phyloP scores from a whole-genome alignment of 2,329 filamentous ascomycete species.

The Ambrosiella cleistominuta region DNA sequence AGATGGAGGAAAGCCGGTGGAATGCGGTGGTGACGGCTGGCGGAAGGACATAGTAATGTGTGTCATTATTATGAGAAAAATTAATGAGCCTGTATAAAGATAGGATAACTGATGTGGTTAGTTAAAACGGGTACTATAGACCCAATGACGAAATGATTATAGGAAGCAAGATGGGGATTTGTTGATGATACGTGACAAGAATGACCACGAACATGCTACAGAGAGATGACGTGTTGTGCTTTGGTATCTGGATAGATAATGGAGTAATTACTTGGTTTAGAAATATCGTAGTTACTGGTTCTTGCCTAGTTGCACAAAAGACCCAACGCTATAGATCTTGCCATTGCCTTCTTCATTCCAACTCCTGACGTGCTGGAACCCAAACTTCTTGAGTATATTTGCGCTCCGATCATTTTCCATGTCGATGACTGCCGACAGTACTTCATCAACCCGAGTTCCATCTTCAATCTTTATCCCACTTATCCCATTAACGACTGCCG shows the following conservation, averaged over 20 bases:
- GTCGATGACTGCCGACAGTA: conserved; percentile 30
- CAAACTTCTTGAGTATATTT: conserved; percentile 37
- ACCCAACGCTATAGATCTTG: conserved; percentile 4
- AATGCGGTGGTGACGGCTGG: neutral
- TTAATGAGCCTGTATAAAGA: neutral
- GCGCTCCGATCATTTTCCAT: conserved; percentile 34
- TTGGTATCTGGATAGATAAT: neutral
- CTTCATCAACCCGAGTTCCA: conserved; percentile 21
- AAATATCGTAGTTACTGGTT: neutral
- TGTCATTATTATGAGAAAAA: neutral
- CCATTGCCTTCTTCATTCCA: conserved; percentile 20
- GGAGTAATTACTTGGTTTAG: neutral
- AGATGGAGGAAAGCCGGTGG: neutral
- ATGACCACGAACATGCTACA: neutral
- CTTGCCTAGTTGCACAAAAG: conserved; percentile 8
- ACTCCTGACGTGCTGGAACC: conserved; percentile 31
- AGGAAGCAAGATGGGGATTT: neutral
- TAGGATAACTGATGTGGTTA: neutral
- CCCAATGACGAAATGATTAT: neutral
- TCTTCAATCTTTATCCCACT: conserved; percentile 6
- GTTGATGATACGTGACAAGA: neutral
- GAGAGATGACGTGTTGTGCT: neutral
- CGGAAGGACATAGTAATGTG: neutral
- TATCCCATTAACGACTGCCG: conserved; percentile 17
- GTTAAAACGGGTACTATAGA: neutral